phyloP scores from a whole-genome alignment of 441 rosid species.

The Manihot esculenta region DNA sequence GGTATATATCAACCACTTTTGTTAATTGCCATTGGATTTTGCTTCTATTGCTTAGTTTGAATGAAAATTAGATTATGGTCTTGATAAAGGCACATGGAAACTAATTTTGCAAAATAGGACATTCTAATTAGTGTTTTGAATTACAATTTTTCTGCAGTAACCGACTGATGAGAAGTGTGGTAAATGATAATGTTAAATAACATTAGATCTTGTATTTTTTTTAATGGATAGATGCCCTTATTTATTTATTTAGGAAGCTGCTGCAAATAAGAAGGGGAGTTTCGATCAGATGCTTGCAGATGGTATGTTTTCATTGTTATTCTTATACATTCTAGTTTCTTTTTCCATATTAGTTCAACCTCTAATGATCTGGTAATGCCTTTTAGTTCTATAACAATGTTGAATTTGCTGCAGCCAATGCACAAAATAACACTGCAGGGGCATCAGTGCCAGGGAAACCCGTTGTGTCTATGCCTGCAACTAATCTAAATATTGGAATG shows the following conservation, averaged over 20 bases:
- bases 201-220: background rate
- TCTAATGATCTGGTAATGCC: background rate
- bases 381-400: slow-evolving; percentile 15
- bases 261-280: slow-evolving; percentile 60
- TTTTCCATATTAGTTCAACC: slow-evolving; percentile 6
- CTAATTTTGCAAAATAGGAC: background rate
- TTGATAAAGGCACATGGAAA: background rate
- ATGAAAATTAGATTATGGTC: background rate
- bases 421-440: slow-evolving; percentile 52
- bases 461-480: slow-evolving; percentile 51
- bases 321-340: background rate
- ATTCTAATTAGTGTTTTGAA: background rate
- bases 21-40: background rate
- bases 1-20: slow-evolving; percentile 37
- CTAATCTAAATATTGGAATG: slow-evolving; percentile 91
- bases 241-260: slow-evolving; percentile 49
- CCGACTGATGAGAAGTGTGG: background rate
- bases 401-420: slow-evolving; percentile 50
- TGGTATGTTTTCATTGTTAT: slow-evolving; percentile 41
- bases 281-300: slow-evolving; percentile 87
- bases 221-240: slow-evolving; percentile 6
- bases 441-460: slow-evolving; percentile 65
- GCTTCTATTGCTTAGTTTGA: background rate
- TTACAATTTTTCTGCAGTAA: background rate
- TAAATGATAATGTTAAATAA: background rate